Evolutionary conservation across 768 basidiomycete genomes (phyloP), one percentile per base, ranked within the genome.

Genomic region (Kwoniella sp.): DNA sequence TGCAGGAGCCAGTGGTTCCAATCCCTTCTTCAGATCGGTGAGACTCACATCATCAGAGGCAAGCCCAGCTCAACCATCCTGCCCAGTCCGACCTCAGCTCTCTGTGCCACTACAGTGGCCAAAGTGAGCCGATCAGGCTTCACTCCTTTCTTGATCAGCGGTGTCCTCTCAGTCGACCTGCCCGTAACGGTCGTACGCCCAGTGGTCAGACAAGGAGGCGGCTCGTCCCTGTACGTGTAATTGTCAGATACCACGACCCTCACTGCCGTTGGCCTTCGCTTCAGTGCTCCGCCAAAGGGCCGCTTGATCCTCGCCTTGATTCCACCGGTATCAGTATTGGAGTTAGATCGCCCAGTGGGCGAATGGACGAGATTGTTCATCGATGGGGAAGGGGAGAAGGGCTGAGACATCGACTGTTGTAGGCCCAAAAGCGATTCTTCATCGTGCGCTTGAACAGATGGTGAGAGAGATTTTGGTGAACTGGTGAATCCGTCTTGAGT

Each of bases 41-140:
- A 70, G 23, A 90, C 84, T 51, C 93, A 84, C 53, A 95, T 93
- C 63, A 77, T 75, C 13, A 98, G 82, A 17, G 93, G 93, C 61
- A 93, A 83, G 0, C 87, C 88, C 45, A 86, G 83, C 58, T 84
- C 87, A 83, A 48, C 86, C 84, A 77, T 85, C 84, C 20, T 85
- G 77, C 69, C 87, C 84, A 75, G 88, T 86, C 68, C 91, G 86
- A 26, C 89, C 83, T 57, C 85, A 85, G 61, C 84, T 82, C 72
- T 87, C 84, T 45, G 83, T 82, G 38, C 83, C 82, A 55, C 17
- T 8, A 37, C 64, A 13, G 53, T 45, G n/a, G 41, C 41, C 13
- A 58, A 63, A n/a, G 55, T 67, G 26, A 71, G 47, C 25, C 66
- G 48, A 66, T 77, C 74, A 29, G 72, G 73, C 55, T 71, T 74